Evolutionary conservation across 768 basidiomycete genomes (phyloP), one percentile per base, ranked within the genome.

Genomic region (Mycena olivaceomarginata): DNA sequence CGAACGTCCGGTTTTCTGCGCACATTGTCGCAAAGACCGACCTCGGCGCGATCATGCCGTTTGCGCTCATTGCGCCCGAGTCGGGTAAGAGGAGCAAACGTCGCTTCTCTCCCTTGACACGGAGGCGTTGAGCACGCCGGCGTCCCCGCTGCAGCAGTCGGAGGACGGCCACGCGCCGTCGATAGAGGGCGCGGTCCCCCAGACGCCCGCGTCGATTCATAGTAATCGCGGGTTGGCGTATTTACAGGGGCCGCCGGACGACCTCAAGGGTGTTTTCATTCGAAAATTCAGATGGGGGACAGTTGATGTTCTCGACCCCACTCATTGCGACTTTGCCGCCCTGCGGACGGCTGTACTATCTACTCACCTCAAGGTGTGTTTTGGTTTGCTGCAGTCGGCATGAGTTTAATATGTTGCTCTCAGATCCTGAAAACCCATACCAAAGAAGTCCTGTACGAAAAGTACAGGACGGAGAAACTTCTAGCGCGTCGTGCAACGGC

Each of bases 361-460:
- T 22, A 96, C 94, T 51, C 96, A 97, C 85, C 89, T 97, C 84
- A 96, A 95, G 89, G 96, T 97, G 79, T 74, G 89, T 84, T 73
- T 12, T 66, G 40, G 4, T 25, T 20, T 53, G 22, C 2, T 66
- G 75, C 73, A 2, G 53, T 48, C 67, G 62, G 77, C 70, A 72
- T 7, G 25, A 77, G 71, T 68, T 22, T 10, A 25, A n/a, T 20
- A 31, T 67, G n/a, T 22, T 22, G 9, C 9, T 12, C 13, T 63
- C 82, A 97, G 96, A 89, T 94, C 81, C 89, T 98, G 76, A 97
- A 96, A 87, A 91, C 88, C 60, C 93, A 92, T 74, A 98, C 97
- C 43, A 94, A 94, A 80, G 96, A 98, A 84, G 95, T 97, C 72
- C 86, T 98, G 85, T 99, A 99, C 84, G 98, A 99, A 88, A 94